These are phyloP conservation scores for Corallochytrium limacisporum DNA, from an alignment of 78 protist genomes.

Conservation along the genomic window DNA sequence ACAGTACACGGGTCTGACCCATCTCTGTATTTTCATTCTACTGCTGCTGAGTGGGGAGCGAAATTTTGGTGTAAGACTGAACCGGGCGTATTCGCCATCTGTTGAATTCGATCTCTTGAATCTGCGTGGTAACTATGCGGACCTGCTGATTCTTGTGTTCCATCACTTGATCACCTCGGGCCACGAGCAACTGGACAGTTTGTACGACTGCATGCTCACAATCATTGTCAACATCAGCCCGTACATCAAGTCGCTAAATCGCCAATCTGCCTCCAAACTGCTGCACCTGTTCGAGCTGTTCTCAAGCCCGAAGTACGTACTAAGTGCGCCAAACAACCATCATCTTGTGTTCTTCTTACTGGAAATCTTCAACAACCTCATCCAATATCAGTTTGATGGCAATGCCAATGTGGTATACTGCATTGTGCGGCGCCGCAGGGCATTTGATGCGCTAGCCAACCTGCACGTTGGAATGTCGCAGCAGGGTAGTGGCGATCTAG, in stretches of 20 bases:
- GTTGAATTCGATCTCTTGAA: background rate
- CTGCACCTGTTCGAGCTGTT: slow-evolving; percentile 7
- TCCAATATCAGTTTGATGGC: slow-evolving; percentile 51
- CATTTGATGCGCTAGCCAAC: background rate
- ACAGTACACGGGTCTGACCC: too few species aligned
- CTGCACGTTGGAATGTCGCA: too few species aligned
- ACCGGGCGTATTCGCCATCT: background rate
- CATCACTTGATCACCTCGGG: slow-evolving; percentile 3
- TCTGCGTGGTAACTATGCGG: slow-evolving; percentile 24
- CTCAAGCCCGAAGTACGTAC: background rate
- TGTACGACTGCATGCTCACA: slow-evolving; percentile 14
- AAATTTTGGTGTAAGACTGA: slow-evolving; percentile 28
- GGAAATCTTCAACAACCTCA: slow-evolving; percentile 17
- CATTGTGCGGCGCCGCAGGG: background rate
- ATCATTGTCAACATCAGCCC: slow-evolving; percentile 32
- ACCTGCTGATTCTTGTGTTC: slow-evolving; percentile 12
- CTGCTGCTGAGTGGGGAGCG: slow-evolving; percentile 22
- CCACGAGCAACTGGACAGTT: background rate
- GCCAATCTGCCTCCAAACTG: slow-evolving; percentile 13
- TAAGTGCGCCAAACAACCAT: background rate
- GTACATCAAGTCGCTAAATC: slow-evolving; percentile 11
- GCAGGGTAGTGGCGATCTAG: too few species aligned
- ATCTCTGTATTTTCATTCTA: background rate
- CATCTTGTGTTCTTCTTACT: background rate
- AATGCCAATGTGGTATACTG: slow-evolving; percentile 5